Evolutionary conservation across 2,329 filamentous ascomycete genomes (phyloP), one percentile per base, ranked within the genome.

Genomic region (Fusarium sp.): DNA sequence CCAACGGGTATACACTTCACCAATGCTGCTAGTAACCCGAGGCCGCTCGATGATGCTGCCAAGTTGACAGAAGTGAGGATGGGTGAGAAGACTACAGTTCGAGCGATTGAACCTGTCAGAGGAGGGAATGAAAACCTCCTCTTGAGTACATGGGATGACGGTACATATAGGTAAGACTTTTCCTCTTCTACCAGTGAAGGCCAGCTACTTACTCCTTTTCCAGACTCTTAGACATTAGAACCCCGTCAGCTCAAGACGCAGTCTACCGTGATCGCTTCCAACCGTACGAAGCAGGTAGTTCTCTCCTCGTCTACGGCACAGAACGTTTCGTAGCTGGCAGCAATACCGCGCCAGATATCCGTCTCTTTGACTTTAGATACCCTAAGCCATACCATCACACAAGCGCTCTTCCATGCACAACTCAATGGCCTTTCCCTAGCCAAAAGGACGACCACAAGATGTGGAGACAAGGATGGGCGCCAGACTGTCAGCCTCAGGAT

Each of bases 301-400:
- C 84, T 0, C 77, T 88, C 2, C 77, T 87, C 4, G 79, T 84
- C 2, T 84, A 83, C 55, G 85, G 84, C 36, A 78, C 79, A 2
- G 82, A 86, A 49, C 80, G 83, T 13, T 88, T 88, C 60, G 72
- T 87, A 6, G 81, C 81, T 0, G 85, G 85, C 4, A 83, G 81
- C 68, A 82, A 81, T 36, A 77, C 77, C 16, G 77, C 78, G 6
- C 76, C 81, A 0, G 77, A 79, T 11, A 64, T 88, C 56, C 83
- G 84, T 53, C 74, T 87, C 33, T 88, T 87, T 61, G 86, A 88
- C 77, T 85, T 86, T 56, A 84, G 86, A 12, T 84, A 82, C 77
- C 74, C 81, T 0, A 83, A 78, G 65, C 67, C 76, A 4, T 88
- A 88, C 66, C 76, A 82, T 56, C 82, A 87, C 75, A 83, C 83